Percentiles rank a stretch among this genome's conserved stretches.
phyloP scores from a whole-genome alignment of 208 protist genomes.

The Crithidia mellificae region DNA sequence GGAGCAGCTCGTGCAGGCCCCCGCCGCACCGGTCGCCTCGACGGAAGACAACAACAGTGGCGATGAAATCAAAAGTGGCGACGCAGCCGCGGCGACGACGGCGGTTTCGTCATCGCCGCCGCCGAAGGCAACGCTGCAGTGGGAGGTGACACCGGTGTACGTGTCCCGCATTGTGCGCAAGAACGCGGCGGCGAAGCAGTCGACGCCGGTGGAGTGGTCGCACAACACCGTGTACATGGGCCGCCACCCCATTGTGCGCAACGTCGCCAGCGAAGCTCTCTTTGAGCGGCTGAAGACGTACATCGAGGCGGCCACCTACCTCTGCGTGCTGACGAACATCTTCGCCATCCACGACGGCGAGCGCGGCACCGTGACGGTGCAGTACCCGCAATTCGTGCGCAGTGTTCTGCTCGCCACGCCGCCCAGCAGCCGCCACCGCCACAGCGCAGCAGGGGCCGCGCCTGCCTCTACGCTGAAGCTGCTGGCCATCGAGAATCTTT shows the following conservation, averaged over 20 bases:
- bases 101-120: too few species aligned
- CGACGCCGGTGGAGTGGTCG: constrained; percentile 34
- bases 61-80: too few species aligned
- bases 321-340: constrained; percentile 49
- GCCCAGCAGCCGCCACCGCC: not conserved
- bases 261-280: constrained; percentile 24
- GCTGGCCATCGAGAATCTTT: constrained; percentile 51
- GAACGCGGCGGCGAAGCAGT: constrained; percentile 19
- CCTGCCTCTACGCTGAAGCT: constrained; percentile 33
- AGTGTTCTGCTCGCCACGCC: constrained; percentile 35
- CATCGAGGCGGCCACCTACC: constrained; percentile 61
- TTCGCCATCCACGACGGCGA: constrained; percentile 36
- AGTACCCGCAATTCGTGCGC: constrained; percentile 61
- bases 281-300: constrained; percentile 61
- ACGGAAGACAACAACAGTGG: too few species aligned
- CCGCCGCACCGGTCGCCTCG: not conserved
- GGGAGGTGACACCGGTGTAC: constrained; percentile 33
- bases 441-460: not conserved
- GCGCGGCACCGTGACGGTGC: constrained; percentile 30
- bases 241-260: constrained; percentile 34
- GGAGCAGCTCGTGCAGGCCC: constrained; percentile 16
- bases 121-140: constrained; percentile 7
- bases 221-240: constrained; percentile 47
- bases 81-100: too few species aligned
- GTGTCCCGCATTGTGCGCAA: constrained; percentile 44